phyloP scores from a whole-genome alignment of 768 basidiomycete species.

The Scleroderma citrinum region DNA sequence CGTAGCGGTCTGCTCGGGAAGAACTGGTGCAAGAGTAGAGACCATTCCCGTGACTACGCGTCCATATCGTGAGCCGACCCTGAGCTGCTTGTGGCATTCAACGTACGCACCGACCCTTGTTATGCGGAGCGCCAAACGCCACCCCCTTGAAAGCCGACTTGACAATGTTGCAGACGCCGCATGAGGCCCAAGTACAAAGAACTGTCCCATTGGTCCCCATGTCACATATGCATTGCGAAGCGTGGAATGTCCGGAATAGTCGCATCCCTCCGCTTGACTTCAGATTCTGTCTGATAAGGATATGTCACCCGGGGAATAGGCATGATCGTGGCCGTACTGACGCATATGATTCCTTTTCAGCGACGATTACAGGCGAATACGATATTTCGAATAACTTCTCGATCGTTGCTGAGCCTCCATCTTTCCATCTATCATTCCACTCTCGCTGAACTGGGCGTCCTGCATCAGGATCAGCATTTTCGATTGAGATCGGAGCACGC shows the following conservation, averaged over 20 bases:
- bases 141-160: conserved; percentile 52
- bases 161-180: conserved; percentile 57
- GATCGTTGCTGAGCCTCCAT: conserved; percentile 33
- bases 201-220: conserved; percentile 47
- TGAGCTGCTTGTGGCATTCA: background rate
- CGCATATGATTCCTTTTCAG: conserved; percentile 46
- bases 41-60: conserved; percentile 50
- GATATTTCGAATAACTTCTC: conserved; percentile 54
- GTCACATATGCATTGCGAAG: conserved; percentile 64
- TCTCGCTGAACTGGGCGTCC: conserved; percentile 47
- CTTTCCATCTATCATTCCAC: conserved; percentile 39
- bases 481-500: conserved; percentile 20
- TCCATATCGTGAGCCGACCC: background rate
- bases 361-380: conserved; percentile 22
- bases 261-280: conserved; percentile 31
- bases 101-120: conserved; percentile 47
- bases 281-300: conserved; percentile 24
- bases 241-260: conserved; percentile 56
- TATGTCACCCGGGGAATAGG: conserved; percentile 3
- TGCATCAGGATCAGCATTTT: conserved; percentile 20
- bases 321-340: conserved; percentile 19
- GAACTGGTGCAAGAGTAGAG: conserved; percentile 61
- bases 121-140: conserved; percentile 48
- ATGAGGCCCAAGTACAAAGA: conserved; percentile 55
- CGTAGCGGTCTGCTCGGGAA: conserved; percentile 48